Conservation (phyloP, 805 yeast species). For the Wickerhamomyces xylosicus region DNA sequence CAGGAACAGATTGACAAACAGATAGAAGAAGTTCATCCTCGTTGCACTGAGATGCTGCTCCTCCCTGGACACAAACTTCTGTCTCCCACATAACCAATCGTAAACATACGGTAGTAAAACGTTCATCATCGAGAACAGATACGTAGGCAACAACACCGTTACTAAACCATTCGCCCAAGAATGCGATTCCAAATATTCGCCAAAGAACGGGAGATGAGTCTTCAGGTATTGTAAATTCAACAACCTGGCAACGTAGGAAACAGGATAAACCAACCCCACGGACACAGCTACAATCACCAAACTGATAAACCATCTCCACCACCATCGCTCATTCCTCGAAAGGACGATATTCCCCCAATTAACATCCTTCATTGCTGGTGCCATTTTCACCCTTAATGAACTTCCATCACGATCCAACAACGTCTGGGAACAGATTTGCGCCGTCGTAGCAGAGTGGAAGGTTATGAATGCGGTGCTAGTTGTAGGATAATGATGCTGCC, state of each 20-base stretch:
- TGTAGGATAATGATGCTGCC: conserved; percentile 63
- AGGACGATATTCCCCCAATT: conserved; percentile 87
- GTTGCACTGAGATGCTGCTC: conserved; percentile 89
- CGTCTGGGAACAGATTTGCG: conserved; percentile 95
- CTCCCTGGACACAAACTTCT: conserved; percentile 85
- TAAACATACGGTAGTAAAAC: conserved; percentile 77
- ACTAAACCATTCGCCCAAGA: conserved; percentile 71
- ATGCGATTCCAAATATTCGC: conserved; percentile 49
- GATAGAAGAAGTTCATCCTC: conserved; percentile 87
- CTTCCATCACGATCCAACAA: conserved; percentile 84
- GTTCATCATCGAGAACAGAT: conserved; percentile 79
- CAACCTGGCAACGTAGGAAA: conserved; percentile 74
- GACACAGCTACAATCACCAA: conserved; percentile 57
- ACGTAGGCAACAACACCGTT: conserved; percentile 86
- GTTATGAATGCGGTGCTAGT: conserved; percentile 91
- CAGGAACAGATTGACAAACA: conserved; percentile 85
- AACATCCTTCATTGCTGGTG: conserved; percentile 95
- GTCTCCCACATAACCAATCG: conserved; percentile 71
- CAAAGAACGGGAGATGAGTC: conserved; percentile 76
- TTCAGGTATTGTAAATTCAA: conserved; percentile 70
- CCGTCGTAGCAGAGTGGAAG: conserved; percentile 90
- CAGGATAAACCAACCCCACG: conserved; percentile 70
- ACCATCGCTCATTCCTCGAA: conserved; percentile 59
- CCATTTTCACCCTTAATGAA: conserved; percentile 69
- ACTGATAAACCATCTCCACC: conserved; percentile 56